Evolutionary conservation across 805 yeast species (phyloP).

Genomic region (Yarrowia sp.): DNA sequence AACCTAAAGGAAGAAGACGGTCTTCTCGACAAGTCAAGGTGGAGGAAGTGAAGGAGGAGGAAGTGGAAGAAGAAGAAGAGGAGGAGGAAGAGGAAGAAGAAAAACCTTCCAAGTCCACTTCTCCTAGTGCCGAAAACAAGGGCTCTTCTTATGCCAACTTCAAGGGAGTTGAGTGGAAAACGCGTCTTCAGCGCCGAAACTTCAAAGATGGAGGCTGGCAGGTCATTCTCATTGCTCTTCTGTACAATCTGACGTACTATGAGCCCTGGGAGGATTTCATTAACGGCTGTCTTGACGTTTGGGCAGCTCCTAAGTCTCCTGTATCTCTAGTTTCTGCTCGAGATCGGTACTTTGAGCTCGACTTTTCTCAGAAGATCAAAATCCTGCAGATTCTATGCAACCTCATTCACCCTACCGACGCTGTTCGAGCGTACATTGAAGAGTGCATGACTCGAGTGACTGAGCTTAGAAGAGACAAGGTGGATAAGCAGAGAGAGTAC

Average conservation of each 20-base stretch:
- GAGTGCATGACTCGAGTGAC: slow-evolving; percentile 64
- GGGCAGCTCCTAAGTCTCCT: slow-evolving; percentile 53
- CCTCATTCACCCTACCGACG: slow-evolving; percentile 55
- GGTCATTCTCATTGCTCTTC: slow-evolving; percentile 67
- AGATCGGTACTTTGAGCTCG: slow-evolving; percentile 55
- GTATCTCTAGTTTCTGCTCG: slow-evolving; percentile 52
- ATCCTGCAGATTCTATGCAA: slow-evolving; percentile 63
- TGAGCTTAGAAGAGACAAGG: slow-evolving; percentile 59
- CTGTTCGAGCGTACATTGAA: slow-evolving; percentile 65
- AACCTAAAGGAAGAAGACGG: slow-evolving; percentile 34
- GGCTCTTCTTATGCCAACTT: slow-evolving; percentile 32
- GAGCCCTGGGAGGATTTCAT: slow-evolving; percentile 54
- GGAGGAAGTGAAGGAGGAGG: slow-evolving; percentile 33
- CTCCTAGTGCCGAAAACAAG: slow-evolving; percentile 36
- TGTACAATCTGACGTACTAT: slow-evolving; percentile 58
- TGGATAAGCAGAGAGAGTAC: slow-evolving; percentile 63
- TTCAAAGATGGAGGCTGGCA: slow-evolving; percentile 89
- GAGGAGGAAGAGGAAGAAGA: slow-evolving; percentile 34
- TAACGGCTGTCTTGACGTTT: slow-evolving; percentile 47
- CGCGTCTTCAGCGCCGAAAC: slow-evolving; percentile 65
- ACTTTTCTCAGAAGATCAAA: slow-evolving; percentile 54
- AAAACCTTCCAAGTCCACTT: slow-evolving; percentile 26
- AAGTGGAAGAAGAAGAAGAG: slow-evolving; percentile 34
- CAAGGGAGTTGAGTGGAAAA: slow-evolving; percentile 58
- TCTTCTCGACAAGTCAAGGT: slow-evolving; percentile 27